Conservation (phyloP, 768 basidiomycete species). For the Boletus subcaerulescens region DNA sequence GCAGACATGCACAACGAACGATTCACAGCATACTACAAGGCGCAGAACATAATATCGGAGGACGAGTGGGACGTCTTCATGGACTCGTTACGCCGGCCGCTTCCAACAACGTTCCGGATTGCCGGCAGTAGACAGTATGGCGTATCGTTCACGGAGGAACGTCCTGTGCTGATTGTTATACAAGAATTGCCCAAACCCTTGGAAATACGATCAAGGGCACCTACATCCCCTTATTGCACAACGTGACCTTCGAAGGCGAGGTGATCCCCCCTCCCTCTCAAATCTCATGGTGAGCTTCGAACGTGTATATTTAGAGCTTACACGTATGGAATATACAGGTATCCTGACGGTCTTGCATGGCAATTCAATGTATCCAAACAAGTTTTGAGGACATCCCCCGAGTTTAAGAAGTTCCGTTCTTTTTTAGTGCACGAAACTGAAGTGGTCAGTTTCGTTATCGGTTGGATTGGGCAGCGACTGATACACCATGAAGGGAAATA, state of each 20-base stretch:
- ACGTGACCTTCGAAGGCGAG: slow-evolving; percentile 74
- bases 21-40: slow-evolving; percentile 65
- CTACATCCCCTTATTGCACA: slow-evolving; percentile 74
- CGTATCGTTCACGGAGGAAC: background rate
- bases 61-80: slow-evolving; percentile 80
- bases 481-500: slow-evolving; percentile 68
- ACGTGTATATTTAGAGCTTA: background rate
- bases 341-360: slow-evolving; percentile 95
- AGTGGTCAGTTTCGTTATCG: slow-evolving; percentile 57
- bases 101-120: slow-evolving; percentile 94
- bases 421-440: slow-evolving; percentile 98
- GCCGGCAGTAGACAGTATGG: slow-evolving; percentile 81
- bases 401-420: slow-evolving; percentile 93
- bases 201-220: slow-evolving; percentile 73
- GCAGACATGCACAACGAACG: slow-evolving; percentile 69
- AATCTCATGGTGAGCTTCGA: slow-evolving; percentile 68
- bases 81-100: slow-evolving; percentile 57
- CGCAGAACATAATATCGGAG: slow-evolving; percentile 71
- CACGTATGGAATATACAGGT: slow-evolving; percentile 48
- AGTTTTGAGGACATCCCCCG: slow-evolving; percentile 78
- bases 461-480: background rate
- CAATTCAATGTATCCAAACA: slow-evolving; percentile 91
- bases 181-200: slow-evolving; percentile 66
- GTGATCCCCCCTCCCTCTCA: slow-evolving; percentile 75
- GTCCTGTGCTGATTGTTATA: slow-evolving; percentile 7